phyloP scores from a whole-genome alignment of 345 rosid species.

The Populus deltoides region DNA sequence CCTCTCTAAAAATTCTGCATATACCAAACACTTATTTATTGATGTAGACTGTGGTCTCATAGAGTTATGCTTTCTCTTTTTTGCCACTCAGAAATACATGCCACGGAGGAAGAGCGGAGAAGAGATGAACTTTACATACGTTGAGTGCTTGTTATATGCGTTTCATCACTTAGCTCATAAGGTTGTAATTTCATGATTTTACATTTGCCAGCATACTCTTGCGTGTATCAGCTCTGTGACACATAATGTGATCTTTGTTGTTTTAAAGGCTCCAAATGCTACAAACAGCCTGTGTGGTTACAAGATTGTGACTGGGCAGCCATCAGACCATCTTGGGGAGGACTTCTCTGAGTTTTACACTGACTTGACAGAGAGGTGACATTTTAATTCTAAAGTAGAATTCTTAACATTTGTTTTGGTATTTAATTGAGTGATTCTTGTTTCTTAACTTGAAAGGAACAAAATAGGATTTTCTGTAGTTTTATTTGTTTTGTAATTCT shows the following conservation, averaged over 20 bases:
- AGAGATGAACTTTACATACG: constrained; percentile 92
- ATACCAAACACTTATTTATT: not conserved
- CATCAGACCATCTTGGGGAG: constrained; percentile 96
- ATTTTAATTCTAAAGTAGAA: not conserved
- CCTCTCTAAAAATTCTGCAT: not conserved
- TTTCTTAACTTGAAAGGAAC: not conserved
- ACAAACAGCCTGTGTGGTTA: constrained; percentile 93
- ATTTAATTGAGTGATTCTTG: not conserved
- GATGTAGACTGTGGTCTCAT: not conserved
- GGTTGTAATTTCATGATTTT: constrained; percentile 41
- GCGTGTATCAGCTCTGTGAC: not conserved
- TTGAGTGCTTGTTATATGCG: constrained; percentile 83
- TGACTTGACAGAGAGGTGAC: constrained; percentile 85
- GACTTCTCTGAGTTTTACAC: constrained; percentile 82
- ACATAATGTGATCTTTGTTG: constrained; percentile 25
- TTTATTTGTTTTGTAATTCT: not conserved
- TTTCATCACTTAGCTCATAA: constrained; percentile 93
- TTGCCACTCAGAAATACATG: constrained; percentile 68
- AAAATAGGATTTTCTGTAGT: not conserved
- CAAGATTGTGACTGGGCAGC: constrained; percentile 95
- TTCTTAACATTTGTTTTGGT: not conserved
- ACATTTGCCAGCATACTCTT: constrained; percentile 2
- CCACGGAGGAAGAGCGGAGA: constrained; percentile 88
- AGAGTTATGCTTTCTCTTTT: not conserved
- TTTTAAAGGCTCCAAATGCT: constrained; percentile 87